Conservation (phyloP, 2,329 filamentous ascomycete genomes). For the Colletotrichum sp. region DNA sequence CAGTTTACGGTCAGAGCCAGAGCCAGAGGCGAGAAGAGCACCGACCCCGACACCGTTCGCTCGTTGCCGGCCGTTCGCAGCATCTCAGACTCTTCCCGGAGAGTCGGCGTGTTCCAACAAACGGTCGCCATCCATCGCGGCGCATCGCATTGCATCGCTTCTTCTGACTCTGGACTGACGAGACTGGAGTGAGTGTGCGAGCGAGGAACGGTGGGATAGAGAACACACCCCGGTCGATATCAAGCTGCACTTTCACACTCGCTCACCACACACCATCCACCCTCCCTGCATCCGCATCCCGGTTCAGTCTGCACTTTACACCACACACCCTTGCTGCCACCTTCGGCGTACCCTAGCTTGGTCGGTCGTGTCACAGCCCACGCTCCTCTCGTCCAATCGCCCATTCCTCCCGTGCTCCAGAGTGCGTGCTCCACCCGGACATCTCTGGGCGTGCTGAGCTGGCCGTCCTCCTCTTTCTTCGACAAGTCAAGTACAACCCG, state of each 20-base stretch:
- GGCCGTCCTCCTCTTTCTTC: conserved; percentile 17
- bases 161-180: not conserved
- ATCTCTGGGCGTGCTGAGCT: conserved; percentile 22
- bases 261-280: conserved; percentile 4
- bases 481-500: conserved; percentile 10
- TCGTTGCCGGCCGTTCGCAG: not conserved
- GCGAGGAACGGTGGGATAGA: not conserved
- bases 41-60: conserved; percentile 6
- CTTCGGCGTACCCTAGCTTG: conserved; percentile 20
- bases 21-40: not conserved
- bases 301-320: not conserved
- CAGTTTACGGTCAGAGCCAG: not conserved
- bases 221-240: conserved; percentile 12
- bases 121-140: conserved; percentile 4
- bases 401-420: conserved; percentile 23
- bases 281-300: conserved; percentile 13
- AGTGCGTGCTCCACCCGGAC: conserved; percentile 16
- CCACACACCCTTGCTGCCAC: conserved; percentile 18
- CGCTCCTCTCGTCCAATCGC: conserved; percentile 34
- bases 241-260: not conserved
- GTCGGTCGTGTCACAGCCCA: conserved; percentile 33
- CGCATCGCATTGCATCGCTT: not conserved
- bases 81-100: not conserved
- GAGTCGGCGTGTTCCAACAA: conserved; percentile 18
- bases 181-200: not conserved